Evolutionary conservation across 2,329 filamentous ascomycete genomes (phyloP).

Genomic region (Hypoxylon sp.): DNA sequence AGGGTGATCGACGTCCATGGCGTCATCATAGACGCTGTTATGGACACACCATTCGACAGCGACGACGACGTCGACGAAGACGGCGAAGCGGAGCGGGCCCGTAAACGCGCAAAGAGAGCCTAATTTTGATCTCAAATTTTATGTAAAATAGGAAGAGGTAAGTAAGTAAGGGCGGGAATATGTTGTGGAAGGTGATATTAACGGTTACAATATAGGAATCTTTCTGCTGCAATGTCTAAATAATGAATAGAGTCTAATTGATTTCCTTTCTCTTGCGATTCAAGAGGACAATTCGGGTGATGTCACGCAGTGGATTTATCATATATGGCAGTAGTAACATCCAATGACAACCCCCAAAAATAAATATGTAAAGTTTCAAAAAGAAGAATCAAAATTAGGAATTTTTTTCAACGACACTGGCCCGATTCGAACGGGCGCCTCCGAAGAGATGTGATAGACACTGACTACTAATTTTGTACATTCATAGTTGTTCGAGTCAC

Average conservation of each 20-base stretch:
- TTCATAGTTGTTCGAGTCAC: constrained; percentile 21
- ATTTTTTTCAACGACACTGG: constrained; percentile 19
- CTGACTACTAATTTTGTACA: not conserved
- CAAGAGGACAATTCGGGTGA: no score
- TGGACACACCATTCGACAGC: not conserved
- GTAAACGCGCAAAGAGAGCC: not conserved
- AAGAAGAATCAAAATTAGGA: not conserved
- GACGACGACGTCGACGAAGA: not conserved
- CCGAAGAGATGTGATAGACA: constrained; percentile 34
- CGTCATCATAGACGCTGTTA: not conserved
- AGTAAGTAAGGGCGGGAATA: no score
- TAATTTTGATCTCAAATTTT: no score
- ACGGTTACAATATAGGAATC: no score
- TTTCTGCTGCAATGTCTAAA: no score
- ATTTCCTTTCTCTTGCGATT: no score
- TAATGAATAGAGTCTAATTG: no score
- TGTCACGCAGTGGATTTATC: not conserved
- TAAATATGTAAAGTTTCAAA: not conserved
- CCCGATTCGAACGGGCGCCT: constrained; percentile 38
- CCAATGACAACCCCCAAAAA: not conserved
- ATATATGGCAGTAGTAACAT: not conserved
- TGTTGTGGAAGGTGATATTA: no score
- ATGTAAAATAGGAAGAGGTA: no score
- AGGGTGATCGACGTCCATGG: not conserved
- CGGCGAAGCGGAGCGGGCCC: not conserved